Conservation (phyloP, 176 grass and related monocot species). For the Oryza glaberrima region DNA sequence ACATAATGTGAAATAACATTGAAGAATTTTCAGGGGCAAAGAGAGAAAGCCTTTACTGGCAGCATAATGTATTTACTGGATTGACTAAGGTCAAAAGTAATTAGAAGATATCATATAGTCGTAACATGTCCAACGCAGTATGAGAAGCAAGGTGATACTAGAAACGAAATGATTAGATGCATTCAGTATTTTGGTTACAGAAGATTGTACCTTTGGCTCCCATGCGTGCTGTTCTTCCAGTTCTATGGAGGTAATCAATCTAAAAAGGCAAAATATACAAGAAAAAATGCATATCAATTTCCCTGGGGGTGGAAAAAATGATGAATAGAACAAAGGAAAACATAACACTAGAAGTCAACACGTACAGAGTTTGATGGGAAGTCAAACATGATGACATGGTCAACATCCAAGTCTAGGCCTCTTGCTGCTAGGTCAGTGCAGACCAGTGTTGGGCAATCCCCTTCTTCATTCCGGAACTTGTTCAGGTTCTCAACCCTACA, state of each 20-base stretch:
- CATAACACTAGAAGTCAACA: not conserved
- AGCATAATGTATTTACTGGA: not conserved
- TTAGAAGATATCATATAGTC: not conserved
- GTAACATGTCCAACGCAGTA: not conserved
- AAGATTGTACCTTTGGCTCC: slow-evolving; percentile 89
- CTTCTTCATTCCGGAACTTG: slow-evolving; percentile 96
- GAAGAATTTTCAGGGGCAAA: not conserved
- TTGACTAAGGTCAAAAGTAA: not conserved
- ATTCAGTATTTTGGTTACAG: not conserved
- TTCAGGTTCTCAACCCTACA: slow-evolving; percentile 96
- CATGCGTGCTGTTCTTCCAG: slow-evolving; percentile 95
- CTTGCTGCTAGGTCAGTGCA: slow-evolving; percentile 95
- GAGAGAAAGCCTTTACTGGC: not conserved
- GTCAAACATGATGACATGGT: slow-evolving; percentile 99
- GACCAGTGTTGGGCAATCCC: slow-evolving; percentile 93
- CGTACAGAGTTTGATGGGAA: slow-evolving; percentile 93
- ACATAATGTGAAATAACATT: not conserved
- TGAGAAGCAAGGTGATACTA: not conserved
- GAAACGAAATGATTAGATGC: not conserved
- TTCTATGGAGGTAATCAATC: slow-evolving; percentile 99
- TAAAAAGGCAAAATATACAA: slow-evolving; percentile 39
- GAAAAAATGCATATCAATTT: slow-evolving; percentile 14
- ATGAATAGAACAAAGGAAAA: slow-evolving; percentile 27
- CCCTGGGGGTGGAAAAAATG: not conserved
- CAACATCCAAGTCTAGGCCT: slow-evolving; percentile 93